Percentiles rank a stretch among this genome's conserved stretches.
Evolutionary conservation across 2,329 filamentous ascomycete species (phyloP).

Genomic region (Nemania abortiva): DNA sequence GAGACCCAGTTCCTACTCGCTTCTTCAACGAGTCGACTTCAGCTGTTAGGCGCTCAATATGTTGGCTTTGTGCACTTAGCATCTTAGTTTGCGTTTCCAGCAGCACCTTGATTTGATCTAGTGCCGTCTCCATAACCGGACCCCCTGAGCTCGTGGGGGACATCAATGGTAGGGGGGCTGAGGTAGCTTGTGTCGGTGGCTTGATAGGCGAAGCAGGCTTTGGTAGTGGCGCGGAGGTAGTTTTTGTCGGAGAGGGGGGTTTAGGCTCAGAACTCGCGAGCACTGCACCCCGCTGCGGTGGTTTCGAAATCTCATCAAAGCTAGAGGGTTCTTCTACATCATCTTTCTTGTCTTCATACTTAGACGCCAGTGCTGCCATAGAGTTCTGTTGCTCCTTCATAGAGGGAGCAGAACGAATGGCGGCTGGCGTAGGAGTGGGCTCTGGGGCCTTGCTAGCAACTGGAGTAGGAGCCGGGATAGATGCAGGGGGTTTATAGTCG

Average conservation of each 20-base stretch:
- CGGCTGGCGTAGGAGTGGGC: conserved; percentile 63
- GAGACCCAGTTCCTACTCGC: conserved; percentile 71
- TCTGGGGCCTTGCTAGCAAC: conserved; percentile 65
- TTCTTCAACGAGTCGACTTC: conserved; percentile 87
- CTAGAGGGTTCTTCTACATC: conserved; percentile 77
- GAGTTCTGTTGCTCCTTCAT: conserved; percentile 89
- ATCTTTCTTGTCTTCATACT: conserved; percentile 79
- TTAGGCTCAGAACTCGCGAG: conserved; percentile 48
- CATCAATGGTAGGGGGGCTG: conserved; percentile 55
- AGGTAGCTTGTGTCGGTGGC: conserved; percentile 54
- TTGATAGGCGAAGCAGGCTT: conserved; percentile 61
- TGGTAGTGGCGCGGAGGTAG: conserved; percentile 55
- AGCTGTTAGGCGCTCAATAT: conserved; percentile 75
- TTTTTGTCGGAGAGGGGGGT: conserved; percentile 49
- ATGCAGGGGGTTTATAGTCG: conserved; percentile 71
- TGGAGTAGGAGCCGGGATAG: conserved; percentile 59
- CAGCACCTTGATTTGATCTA: conserved; percentile 81
- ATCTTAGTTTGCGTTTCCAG: conserved; percentile 82
- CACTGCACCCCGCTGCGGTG: conserved; percentile 69
- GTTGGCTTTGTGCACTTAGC: conserved; percentile 80
- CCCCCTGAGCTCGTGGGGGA: conserved; percentile 53
- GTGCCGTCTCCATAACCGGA: conserved; percentile 71
- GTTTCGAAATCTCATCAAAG: conserved; percentile 88
- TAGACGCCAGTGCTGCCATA: conserved; percentile 85
- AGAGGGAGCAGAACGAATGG: conserved; percentile 71